Evolutionary conservation across 257 asterid genomes (phyloP).

Genomic region (Primulina huaijiensis): DNA sequence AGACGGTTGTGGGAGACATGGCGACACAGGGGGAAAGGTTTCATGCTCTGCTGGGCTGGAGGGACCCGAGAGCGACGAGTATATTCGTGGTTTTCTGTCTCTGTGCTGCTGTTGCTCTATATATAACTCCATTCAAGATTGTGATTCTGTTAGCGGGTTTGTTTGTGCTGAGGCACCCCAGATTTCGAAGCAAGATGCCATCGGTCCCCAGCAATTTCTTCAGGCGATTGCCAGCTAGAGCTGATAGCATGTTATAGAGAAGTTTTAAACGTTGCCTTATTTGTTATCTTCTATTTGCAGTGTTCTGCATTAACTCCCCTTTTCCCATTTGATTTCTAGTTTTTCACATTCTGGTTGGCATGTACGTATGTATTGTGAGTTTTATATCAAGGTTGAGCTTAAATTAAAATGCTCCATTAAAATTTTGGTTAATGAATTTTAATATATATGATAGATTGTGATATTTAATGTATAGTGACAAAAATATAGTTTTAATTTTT

Average conservation of each 20-base stretch:
- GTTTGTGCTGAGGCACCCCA: slow-evolving; percentile 44
- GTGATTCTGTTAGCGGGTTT: slow-evolving; percentile 40
- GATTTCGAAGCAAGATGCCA: slow-evolving; percentile 50
- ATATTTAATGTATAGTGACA: too few relatives aligned
- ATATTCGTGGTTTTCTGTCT: slow-evolving; percentile 32
- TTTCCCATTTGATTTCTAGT: not conserved
- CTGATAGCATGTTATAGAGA: slow-evolving; percentile 39
- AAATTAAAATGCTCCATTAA: too few relatives aligned
- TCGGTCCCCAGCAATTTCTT: slow-evolving; percentile 42
- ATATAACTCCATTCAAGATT: slow-evolving; percentile 53
- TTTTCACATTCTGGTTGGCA: not conserved
- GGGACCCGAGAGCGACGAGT: slow-evolving; percentile 46
- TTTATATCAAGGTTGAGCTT: too few relatives aligned
- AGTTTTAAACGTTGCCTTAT: not conserved
- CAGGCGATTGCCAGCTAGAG: slow-evolving; percentile 42
- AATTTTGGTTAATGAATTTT: too few relatives aligned
- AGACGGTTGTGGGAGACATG: slow-evolving; percentile 44
- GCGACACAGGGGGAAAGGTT: slow-evolving; percentile 47
- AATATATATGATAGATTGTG: too few relatives aligned
- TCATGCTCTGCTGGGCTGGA: slow-evolving; percentile 35
- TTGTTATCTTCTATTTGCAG: not conserved
- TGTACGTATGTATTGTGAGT: too few relatives aligned
- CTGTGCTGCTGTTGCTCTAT: slow-evolving; percentile 38
- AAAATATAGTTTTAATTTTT: too few relatives aligned
- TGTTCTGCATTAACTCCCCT: not conserved